Percentiles rank a stretch among this genome's conserved stretches.
These are phyloP conservation scores for Tephrocybe sp. DNA, from an alignment of 768 basidiomycete species.

Conservation along the genomic window DNA sequence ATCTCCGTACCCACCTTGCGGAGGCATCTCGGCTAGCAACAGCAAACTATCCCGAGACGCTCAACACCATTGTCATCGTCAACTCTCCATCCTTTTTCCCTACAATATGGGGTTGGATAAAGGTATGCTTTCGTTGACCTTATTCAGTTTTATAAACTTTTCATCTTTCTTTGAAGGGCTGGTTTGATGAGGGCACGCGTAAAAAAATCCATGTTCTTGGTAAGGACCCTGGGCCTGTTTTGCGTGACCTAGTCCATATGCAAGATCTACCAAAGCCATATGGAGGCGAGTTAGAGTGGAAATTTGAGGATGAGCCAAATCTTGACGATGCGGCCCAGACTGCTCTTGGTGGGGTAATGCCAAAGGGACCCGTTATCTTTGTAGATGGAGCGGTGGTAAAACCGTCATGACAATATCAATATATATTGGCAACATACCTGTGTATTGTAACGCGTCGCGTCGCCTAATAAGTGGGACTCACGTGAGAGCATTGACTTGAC, in stretches of 20 bases:
- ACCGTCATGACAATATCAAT: background rate
- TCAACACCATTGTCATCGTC: slow-evolving; percentile 64
- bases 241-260: slow-evolving; percentile 45
- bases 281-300: slow-evolving; percentile 74
- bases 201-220: slow-evolving; percentile 76
- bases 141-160: background rate
- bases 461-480: too few relatives aligned
- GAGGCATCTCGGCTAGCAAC: slow-evolving; percentile 74
- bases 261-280: slow-evolving; percentile 62
- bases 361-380: slow-evolving; percentile 53
- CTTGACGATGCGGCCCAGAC: slow-evolving; percentile 55
- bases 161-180: slow-evolving; percentile 38
- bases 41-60: slow-evolving; percentile 80
- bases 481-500: too few relatives aligned
- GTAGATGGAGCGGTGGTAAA: slow-evolving; percentile 36
- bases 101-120: slow-evolving; percentile 83
- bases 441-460: too few relatives aligned
- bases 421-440: too few relatives aligned
- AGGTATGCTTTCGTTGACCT: slow-evolving; percentile 33
- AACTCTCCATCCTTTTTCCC: slow-evolving; percentile 84
- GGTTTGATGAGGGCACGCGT: slow-evolving; percentile 80
- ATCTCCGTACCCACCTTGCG: slow-evolving; percentile 66
- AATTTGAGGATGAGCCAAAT: slow-evolving; percentile 61
- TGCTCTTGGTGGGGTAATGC: slow-evolving; percentile 44
- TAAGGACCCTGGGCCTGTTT: slow-evolving; percentile 48